Percentiles rank a stretch among this genome's conserved stretches.
These are phyloP conservation scores for Malassezia psittaci DNA, from an alignment of 1,284 basidiomycete genomes.

Conservation along the genomic window DNA sequence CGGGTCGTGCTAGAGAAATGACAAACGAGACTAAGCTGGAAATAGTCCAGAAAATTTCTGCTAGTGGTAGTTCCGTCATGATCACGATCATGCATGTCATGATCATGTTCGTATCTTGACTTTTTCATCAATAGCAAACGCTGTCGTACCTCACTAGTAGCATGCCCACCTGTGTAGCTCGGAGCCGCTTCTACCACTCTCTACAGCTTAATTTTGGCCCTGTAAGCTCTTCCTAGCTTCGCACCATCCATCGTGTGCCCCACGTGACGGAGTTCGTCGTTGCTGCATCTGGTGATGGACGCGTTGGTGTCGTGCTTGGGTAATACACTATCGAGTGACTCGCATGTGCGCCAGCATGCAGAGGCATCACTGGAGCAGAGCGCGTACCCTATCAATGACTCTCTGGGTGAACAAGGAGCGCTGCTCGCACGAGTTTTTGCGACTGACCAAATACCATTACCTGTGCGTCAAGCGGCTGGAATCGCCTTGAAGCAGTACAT, in stretches of 20 bases:
- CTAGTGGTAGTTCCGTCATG: too few relatives aligned
- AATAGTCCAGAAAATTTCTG: too few relatives aligned
- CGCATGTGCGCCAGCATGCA: constrained; percentile 3
- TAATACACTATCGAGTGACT: constrained; percentile 7
- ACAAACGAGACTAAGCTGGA: too few relatives aligned
- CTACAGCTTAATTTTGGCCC: neutral
- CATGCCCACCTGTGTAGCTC: too few relatives aligned
- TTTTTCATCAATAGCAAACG: too few relatives aligned
- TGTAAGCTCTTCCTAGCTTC: neutral
- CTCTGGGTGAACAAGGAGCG: constrained; percentile 3
- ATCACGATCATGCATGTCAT: too few relatives aligned
- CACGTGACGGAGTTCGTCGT: neutral
- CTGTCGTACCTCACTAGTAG: too few relatives aligned
- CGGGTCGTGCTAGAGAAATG: too few relatives aligned
- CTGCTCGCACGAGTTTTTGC: constrained; percentile 9
- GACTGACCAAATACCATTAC: neutral
- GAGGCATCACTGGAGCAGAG: neutral
- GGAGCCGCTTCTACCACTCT: too few relatives aligned
- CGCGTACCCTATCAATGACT: constrained; percentile 1
- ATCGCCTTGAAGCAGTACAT: constrained; percentile 35
- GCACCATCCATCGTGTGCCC: neutral
- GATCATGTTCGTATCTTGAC: too few relatives aligned
- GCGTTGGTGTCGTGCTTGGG: constrained; percentile 7
- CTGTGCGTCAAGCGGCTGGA: constrained; percentile 35
- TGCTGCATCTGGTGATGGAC: constrained; percentile 7